Evolutionary conservation across 2,329 filamentous ascomycete species (phyloP).

Genomic region (Ampelomyces quisqualis): DNA sequence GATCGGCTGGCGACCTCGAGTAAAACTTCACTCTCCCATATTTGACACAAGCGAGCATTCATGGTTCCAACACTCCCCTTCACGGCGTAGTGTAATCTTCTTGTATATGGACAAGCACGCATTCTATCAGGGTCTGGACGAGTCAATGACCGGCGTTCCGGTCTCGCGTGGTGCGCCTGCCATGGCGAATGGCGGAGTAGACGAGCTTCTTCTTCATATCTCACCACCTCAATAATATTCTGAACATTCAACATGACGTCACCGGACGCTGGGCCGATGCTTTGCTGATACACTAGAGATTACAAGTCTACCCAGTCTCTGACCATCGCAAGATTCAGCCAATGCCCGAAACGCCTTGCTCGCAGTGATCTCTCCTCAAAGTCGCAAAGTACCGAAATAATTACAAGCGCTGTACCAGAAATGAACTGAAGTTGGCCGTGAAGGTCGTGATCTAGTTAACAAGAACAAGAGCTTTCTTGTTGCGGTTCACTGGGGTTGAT

Average conservation of each 20-base stretch:
- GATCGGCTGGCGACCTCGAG: conserved; percentile 39
- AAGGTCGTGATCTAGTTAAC: conserved; percentile 23
- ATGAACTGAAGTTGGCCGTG: conserved; percentile 14
- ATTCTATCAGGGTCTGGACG: conserved; percentile 17
- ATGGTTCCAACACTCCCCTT: conserved; percentile 19
- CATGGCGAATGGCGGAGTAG: conserved; percentile 22
- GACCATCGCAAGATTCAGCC: conserved; percentile 16
- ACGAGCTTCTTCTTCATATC: conserved; percentile 23
- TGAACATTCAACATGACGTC: conserved; percentile 21
- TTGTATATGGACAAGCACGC: conserved; percentile 40
- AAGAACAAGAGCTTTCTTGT: conserved; percentile 55
- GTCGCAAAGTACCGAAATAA: conserved; percentile 35
- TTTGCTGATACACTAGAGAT: conserved; percentile 42
- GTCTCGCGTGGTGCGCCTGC: conserved; percentile 21
- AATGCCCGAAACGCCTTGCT: conserved; percentile 45
- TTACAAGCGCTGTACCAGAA: conserved; percentile 38
- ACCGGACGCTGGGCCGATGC: conserved; percentile 23
- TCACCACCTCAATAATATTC: not conserved
- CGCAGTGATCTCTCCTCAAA: conserved; percentile 31
- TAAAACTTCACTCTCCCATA: conserved; percentile 16
- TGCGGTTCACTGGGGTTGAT: conserved; percentile 68
- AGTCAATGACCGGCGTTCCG: conserved; percentile 30
- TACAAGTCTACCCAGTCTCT: conserved; percentile 16
- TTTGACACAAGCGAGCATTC: conserved; percentile 16
- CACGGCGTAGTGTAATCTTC: conserved; percentile 36